Conservation (phyloP, 2,329 filamentous ascomycete genomes). For the Dissoconium aciculare region DNA sequence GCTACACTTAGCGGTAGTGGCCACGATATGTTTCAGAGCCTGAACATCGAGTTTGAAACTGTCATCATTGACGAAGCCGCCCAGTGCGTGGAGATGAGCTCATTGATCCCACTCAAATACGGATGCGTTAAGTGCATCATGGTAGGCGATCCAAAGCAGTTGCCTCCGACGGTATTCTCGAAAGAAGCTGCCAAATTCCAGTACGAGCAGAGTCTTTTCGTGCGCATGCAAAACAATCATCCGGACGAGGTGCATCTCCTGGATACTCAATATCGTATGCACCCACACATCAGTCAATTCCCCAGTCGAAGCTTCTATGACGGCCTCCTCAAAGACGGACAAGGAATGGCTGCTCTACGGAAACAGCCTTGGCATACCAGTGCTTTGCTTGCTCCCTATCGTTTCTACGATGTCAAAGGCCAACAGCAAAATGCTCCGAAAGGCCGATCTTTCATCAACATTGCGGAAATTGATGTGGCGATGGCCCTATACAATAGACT, state of each 20-base stretch:
- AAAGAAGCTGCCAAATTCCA: constrained; percentile 83
- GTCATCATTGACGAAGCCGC: constrained; percentile 97
- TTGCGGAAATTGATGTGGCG: constrained; percentile 72
- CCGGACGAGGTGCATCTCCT: constrained; percentile 79
- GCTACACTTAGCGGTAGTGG: constrained; percentile 89
- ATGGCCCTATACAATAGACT: constrained; percentile 73
- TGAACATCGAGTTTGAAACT: constrained; percentile 94
- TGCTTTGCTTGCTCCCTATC: constrained; percentile 71
- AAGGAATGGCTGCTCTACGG: constrained; percentile 50
- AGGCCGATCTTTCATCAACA: constrained; percentile 81
- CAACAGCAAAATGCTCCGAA: constrained; percentile 65
- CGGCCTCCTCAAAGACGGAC: constrained; percentile 65
- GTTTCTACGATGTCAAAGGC: constrained; percentile 93
- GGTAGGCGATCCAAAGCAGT: constrained; percentile 92
- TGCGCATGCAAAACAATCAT: constrained; percentile 91
- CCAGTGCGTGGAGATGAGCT: constrained; percentile 93
- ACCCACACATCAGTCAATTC: constrained; percentile 86
- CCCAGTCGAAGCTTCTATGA: constrained; percentile 90
- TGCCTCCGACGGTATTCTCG: constrained; percentile 89
- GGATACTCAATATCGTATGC: constrained; percentile 99
- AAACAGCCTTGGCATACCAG: constrained; percentile 74
- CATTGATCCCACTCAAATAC: constrained; percentile 92
- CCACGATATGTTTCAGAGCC: constrained; percentile 89
- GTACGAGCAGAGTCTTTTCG: constrained; percentile 96
- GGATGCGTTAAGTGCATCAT: constrained; percentile 93